These are phyloP conservation scores for barrel medic (Medicago truncatula) DNA, from an alignment of 306 rosid genomes.

Conservation along the genomic window DNA sequence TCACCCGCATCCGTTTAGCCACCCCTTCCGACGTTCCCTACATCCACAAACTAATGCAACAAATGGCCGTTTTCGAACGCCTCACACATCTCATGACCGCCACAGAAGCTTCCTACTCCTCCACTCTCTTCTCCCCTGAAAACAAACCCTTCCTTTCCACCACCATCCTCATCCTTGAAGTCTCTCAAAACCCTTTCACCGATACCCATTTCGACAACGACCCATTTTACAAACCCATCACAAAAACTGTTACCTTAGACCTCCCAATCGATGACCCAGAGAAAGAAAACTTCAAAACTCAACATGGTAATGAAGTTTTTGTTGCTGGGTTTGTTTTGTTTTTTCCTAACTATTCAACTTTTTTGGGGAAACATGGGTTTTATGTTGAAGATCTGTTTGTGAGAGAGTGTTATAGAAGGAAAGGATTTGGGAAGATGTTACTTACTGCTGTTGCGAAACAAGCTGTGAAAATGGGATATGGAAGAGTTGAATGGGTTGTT, in stretches of 20 bases:
- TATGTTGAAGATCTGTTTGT: constrained; percentile 82
- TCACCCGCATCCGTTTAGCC: constrained; percentile 82
- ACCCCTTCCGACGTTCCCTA: constrained; percentile 65
- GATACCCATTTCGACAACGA: neutral
- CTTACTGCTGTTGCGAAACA: constrained; percentile 79
- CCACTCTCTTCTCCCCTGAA: constrained; percentile 64
- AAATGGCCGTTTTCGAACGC: constrained; percentile 82
- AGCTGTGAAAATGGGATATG: constrained; percentile 90
- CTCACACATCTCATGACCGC: constrained; percentile 71
- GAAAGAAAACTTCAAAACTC: constrained; percentile 46
- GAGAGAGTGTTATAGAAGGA: constrained; percentile 81
- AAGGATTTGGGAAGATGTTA: constrained; percentile 71
- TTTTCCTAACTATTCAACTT: constrained; percentile 76
- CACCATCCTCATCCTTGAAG: constrained; percentile 83
- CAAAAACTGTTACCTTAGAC: constrained; percentile 48
- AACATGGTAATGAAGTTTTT: constrained; percentile 20
- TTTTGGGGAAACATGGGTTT: constrained; percentile 75
- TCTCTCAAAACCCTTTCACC: constrained; percentile 59
- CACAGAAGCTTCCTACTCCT: constrained; percentile 67
- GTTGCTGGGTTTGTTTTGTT: constrained; percentile 80
- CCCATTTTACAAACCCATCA: constrained; percentile 49
- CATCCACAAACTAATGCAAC: constrained; percentile 85
- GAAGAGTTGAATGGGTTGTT: constrained; percentile 89
- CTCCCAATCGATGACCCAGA: constrained; percentile 73
- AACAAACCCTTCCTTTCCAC: constrained; percentile 72